Evolutionary conservation across 306 rosid species (phyloP).

Genomic region (Astragalus membranaceus): DNA sequence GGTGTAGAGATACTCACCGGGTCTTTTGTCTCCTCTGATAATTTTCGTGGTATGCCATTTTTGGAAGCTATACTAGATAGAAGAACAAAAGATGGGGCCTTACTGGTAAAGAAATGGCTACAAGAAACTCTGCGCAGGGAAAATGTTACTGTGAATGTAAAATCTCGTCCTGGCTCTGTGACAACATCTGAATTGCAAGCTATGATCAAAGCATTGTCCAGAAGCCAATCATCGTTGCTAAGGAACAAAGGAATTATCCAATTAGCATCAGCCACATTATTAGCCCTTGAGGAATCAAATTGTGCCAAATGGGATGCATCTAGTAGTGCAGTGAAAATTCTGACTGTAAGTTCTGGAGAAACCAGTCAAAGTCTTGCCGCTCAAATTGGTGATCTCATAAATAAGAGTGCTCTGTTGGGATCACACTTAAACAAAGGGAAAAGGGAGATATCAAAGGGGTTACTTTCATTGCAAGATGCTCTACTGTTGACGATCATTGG

Average conservation of each 20-base stretch:
- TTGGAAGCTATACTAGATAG: slow-evolving; percentile 85
- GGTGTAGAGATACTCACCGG: slow-evolving; percentile 51
- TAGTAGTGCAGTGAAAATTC: slow-evolving; percentile 65
- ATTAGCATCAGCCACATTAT: slow-evolving; percentile 70
- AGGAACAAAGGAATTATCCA: slow-evolving; percentile 89
- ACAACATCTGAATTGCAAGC: slow-evolving; percentile 61
- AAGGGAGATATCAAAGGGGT: slow-evolving; percentile 42
- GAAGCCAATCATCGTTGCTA: slow-evolving; percentile 57
- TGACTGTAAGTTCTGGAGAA: slow-evolving; percentile 67
- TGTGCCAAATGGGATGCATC: slow-evolving; percentile 77
- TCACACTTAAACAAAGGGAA: slow-evolving; percentile 45
- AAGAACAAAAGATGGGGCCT: slow-evolving; percentile 70
- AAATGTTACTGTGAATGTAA: slow-evolving; percentile 50
- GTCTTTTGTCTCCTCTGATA: slow-evolving; percentile 66
- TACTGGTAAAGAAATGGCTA: slow-evolving; percentile 87
- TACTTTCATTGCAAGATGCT: slow-evolving; percentile 78
- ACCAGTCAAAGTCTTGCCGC: slow-evolving; percentile 92
- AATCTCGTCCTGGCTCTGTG: slow-evolving; percentile 58
- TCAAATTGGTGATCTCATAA: slow-evolving; percentile 80
- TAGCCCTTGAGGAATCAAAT: slow-evolving; percentile 65
- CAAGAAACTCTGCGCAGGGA: slow-evolving; percentile 73
- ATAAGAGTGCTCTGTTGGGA: slow-evolving; percentile 65
- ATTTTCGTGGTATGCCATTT: slow-evolving; percentile 67
- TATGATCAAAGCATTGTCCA: slow-evolving; percentile 68
- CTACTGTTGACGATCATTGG: slow-evolving; percentile 68